Evolutionary conservation across 2,329 filamentous ascomycete genomes (phyloP).

Genomic region (Fusarium hostae): DNA sequence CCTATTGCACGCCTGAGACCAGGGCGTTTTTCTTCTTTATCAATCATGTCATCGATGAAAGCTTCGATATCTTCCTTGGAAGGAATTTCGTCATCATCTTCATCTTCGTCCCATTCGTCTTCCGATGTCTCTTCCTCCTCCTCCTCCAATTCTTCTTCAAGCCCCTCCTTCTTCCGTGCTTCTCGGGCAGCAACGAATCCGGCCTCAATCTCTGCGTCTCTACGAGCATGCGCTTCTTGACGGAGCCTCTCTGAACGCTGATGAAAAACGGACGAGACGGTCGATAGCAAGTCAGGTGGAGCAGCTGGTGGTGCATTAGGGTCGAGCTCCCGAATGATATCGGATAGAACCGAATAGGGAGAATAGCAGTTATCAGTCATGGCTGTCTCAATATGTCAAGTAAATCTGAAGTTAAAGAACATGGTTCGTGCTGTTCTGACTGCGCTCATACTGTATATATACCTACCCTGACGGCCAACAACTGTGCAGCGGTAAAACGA

Average conservation of each 20-base stretch:
- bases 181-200: background rate
- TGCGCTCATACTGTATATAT: constrained; percentile 4
- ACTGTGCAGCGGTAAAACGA: background rate
- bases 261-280: constrained; percentile 16
- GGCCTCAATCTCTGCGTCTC: constrained; percentile 1
- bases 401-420: background rate
- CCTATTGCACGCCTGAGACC: constrained; percentile 6
- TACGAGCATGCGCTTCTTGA: background rate
- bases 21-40: background rate
- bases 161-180: background rate
- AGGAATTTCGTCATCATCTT: background rate
- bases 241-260: background rate
- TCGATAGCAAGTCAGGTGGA: constrained; percentile 23
- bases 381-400: background rate
- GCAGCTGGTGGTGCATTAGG: constrained; percentile 5
- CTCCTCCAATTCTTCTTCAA: background rate
- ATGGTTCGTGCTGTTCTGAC: background rate
- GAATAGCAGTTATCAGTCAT: background rate
- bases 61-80: constrained; percentile 15
- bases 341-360: background rate
- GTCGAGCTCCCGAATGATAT: background rate
- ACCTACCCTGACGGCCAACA: background rate
- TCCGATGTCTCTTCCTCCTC: background rate
- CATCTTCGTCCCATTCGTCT: background rate
- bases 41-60: constrained; percentile 17